Base-by-base conservation (phyloP, 805 yeast genomes). In the Candida namnaoensis region DNA sequence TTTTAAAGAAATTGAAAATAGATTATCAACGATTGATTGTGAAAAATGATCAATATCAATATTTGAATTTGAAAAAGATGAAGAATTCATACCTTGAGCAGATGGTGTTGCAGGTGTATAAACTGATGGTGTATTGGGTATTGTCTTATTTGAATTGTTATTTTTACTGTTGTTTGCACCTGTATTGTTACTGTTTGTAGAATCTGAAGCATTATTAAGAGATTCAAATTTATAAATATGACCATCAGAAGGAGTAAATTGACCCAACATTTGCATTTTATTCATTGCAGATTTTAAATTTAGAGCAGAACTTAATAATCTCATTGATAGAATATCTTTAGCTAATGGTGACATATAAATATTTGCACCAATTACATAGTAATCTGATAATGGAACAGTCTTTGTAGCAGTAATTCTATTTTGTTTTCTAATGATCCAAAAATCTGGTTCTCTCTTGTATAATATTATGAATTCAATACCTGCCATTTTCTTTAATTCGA, bases 341-440 rank as follows among this genome's bases (percentile, higher is more conserved):
- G 86, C 71, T 14, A 77, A 66, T 0, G 97, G 97, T 0, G 96
- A 82, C 78, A 86, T 91, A 62, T 88, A 93, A 2, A 93, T 82
- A 54, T 87, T 88, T 15, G 95, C 95, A 5, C 96, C 96, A 35
- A 88, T 78, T 38, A 91, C 82, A 59, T 86, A 91, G 62, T 85
- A 91, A 48, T 88, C 95, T 27, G 86, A 78, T 10, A 86, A 52
- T 0, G 81, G 69, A 24, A 68, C 61, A 3, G 73, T 72, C 32
- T 70, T 74, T 11, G 66, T 66, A 7, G 80, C 76, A 32, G 72
- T 64, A 5, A 70, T 47, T 28, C 98, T 65, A 37, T 76, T 64
- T 57, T 91, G 97, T 56, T 90, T 88, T 43, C 95, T 71, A 9
- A 91, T 76, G 26, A 91, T 72, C 97, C 98, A 93, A 50, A 88